Evolutionary conservation across 2,329 filamentous ascomycete species (phyloP).

Genomic region (Alternaria sp.): DNA sequence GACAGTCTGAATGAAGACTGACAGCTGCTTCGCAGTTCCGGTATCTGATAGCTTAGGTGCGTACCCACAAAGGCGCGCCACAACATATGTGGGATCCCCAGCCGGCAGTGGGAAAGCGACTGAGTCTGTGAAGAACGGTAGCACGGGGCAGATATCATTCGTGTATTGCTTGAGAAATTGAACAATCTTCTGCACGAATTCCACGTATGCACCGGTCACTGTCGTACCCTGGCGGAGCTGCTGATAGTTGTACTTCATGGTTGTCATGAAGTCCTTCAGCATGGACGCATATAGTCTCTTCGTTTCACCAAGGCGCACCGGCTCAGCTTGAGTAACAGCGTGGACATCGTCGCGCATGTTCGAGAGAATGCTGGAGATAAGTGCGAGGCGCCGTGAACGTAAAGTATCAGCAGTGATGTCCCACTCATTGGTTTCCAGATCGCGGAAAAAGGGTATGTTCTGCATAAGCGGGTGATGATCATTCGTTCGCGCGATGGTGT

Average conservation of each 20-base stretch:
- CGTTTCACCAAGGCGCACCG: slow-evolving; percentile 44
- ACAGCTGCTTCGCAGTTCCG: slow-evolving; percentile 63
- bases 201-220: slow-evolving; percentile 64
- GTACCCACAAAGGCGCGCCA: slow-evolving; percentile 68
- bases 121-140: slow-evolving; percentile 68
- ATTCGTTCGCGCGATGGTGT: slow-evolving; percentile 61
- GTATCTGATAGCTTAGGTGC: slow-evolving; percentile 61
- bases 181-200: slow-evolving; percentile 68
- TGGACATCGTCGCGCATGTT: slow-evolving; percentile 66
- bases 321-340: slow-evolving; percentile 40
- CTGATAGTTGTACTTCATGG: slow-evolving; percentile 69
- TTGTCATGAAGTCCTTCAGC: slow-evolving; percentile 65
- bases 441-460: slow-evolving; percentile 65
- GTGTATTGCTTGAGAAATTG: slow-evolving; percentile 68
- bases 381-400: slow-evolving; percentile 61
- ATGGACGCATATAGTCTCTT: slow-evolving; percentile 61
- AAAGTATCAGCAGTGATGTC: slow-evolving; percentile 63
- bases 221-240: slow-evolving; percentile 56
- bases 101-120: slow-evolving; percentile 67
- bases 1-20: slow-evolving; percentile 67
- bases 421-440: slow-evolving; percentile 51
- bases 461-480: slow-evolving; percentile 58
- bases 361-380: slow-evolving; percentile 65
- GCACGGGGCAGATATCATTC: slow-evolving; percentile 64
- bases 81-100: slow-evolving; percentile 68